Evolutionary conservation across 306 rosid species (phyloP).

Genomic region (Castanospermum australe): DNA sequence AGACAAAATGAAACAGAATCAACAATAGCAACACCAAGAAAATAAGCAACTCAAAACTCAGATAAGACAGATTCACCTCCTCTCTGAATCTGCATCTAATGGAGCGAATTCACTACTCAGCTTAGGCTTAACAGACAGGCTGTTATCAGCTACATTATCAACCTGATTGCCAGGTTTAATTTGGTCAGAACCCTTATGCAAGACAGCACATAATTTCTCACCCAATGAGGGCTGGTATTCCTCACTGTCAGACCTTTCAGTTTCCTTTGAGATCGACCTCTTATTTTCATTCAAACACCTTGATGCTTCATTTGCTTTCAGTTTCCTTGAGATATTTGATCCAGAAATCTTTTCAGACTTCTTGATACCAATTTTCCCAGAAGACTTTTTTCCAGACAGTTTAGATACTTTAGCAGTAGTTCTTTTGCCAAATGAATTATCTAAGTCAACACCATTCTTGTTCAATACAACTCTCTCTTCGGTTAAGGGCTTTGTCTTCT

Average conservation of each 20-base stretch:
- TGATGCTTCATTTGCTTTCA: slow-evolving; percentile 36
- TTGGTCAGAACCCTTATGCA: slow-evolving; percentile 36
- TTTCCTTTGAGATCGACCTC: slow-evolving; percentile 38
- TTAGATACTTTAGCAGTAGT: slow-evolving; percentile 30
- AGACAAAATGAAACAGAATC: background rate
- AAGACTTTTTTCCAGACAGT: slow-evolving; percentile 37
- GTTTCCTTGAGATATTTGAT: slow-evolving; percentile 43
- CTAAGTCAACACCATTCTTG: slow-evolving; percentile 31
- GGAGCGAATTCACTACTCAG: slow-evolving; percentile 30
- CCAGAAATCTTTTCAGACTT: slow-evolving; percentile 38
- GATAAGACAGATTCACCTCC: slow-evolving; percentile 52
- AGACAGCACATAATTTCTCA: slow-evolving; percentile 19
- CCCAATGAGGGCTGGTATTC: slow-evolving; percentile 48
- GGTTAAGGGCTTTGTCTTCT: slow-evolving; percentile 36
- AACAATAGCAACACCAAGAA: background rate
- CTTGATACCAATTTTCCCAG: slow-evolving; percentile 33
- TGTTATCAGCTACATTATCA: slow-evolving; percentile 36
- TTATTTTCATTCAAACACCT: slow-evolving; percentile 33
- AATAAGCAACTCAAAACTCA: slow-evolving; percentile 6
- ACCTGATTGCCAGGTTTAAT: slow-evolving; percentile 42
- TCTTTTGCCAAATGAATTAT: slow-evolving; percentile 34
- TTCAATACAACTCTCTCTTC: slow-evolving; percentile 41
- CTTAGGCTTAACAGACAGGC: slow-evolving; percentile 24
- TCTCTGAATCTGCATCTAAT: slow-evolving; percentile 68
- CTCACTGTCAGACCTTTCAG: slow-evolving; percentile 30